Evolutionary conservation across 306 rosid genomes (phyloP).

Genomic region (Medicago lupulina): DNA sequence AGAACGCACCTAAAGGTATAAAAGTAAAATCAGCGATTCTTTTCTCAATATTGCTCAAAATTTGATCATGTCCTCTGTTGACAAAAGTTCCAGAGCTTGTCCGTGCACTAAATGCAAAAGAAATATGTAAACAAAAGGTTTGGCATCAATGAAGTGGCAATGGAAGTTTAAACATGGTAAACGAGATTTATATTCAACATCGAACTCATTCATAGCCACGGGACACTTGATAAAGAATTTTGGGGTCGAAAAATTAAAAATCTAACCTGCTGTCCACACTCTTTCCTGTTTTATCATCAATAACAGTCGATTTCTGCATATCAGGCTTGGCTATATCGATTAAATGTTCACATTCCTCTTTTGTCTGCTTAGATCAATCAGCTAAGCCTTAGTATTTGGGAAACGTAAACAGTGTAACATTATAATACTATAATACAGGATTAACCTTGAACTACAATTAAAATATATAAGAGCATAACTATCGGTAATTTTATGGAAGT

Average conservation of each 20-base stretch:
- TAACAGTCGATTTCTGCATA: constrained; percentile 75
- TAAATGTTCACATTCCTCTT: constrained; percentile 84
- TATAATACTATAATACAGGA: constrained; percentile 6
- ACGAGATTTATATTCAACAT: constrained; percentile 29
- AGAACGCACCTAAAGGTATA: constrained; percentile 75
- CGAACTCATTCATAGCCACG: constrained; percentile 28
- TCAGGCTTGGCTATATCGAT: constrained; percentile 73
- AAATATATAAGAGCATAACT: too few species aligned
- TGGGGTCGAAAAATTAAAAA: neutral
- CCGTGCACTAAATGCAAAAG: constrained; percentile 62
- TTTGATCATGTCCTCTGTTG: constrained; percentile 75
- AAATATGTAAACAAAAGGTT: constrained; percentile 4
- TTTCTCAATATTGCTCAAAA: constrained; percentile 74
- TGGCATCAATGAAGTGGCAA: constrained; percentile 3
- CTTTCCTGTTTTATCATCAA: constrained; percentile 74
- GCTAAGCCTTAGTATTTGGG: constrained; percentile 35
- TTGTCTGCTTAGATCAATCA: constrained; percentile 62
- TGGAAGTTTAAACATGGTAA: constrained; percentile 1
- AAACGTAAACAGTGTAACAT: constrained; percentile 6
- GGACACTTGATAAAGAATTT: constrained; percentile 21
- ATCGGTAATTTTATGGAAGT: too few species aligned
- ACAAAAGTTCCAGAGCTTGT: constrained; percentile 92
- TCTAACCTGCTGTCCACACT: constrained; percentile 82
- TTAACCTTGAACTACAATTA: neutral
- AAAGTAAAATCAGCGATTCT: constrained; percentile 85